Percentiles rank a stretch among this genome's conserved stretches.
Conservation (phyloP, 148 eudicot genomes). For the Drosera capensis region DNA sequence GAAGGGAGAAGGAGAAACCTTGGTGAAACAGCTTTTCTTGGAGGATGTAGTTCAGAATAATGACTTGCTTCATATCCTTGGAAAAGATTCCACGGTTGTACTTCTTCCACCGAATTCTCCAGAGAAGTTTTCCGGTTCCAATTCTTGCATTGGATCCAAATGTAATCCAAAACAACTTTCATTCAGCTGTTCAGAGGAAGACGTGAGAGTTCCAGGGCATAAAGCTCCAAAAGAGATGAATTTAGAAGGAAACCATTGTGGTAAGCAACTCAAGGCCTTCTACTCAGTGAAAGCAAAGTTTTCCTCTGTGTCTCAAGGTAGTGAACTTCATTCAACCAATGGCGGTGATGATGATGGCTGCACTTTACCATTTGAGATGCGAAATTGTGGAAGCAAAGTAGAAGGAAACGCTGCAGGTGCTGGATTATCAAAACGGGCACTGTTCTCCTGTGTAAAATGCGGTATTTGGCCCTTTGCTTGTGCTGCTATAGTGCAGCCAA, state of each 20-base stretch:
- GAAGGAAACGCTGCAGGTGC: slow-evolving; percentile 30
- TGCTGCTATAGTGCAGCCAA: slow-evolving; percentile 80
- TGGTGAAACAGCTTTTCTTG: slow-evolving; percentile 70
- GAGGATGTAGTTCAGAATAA: slow-evolving; percentile 70
- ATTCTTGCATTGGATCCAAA: slow-evolving; percentile 30
- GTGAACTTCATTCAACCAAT: slow-evolving; percentile 7
- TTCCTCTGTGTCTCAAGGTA: slow-evolving; percentile 10
- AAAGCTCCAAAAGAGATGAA: slow-evolving; percentile 12
- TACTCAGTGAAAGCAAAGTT: slow-evolving; percentile 33
- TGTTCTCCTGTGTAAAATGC: slow-evolving; percentile 94
- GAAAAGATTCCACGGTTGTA: slow-evolving; percentile 61
- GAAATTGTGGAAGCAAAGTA: slow-evolving; percentile 15
- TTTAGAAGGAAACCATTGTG: slow-evolving; percentile 28
- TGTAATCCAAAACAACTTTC: slow-evolving; percentile 26
- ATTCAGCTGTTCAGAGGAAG: slow-evolving; percentile 32
- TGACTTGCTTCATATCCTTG: slow-evolving; percentile 49
- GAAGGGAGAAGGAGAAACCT: slow-evolving; percentile 73
- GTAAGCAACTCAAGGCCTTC: slow-evolving; percentile 26
- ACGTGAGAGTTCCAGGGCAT: slow-evolving; percentile 27
- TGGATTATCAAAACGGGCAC: slow-evolving; percentile 41
- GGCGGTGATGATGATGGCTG: slow-evolving; percentile 12
- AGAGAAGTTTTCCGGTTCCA: slow-evolving; percentile 39
- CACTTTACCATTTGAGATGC: slow-evolving; percentile 7
- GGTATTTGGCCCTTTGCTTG: slow-evolving; percentile 93
- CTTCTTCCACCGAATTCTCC: slow-evolving; percentile 70